Evolutionary conservation across 2,329 filamentous ascomycete species (phyloP).

Genomic region (Sporothrix humicola): DNA sequence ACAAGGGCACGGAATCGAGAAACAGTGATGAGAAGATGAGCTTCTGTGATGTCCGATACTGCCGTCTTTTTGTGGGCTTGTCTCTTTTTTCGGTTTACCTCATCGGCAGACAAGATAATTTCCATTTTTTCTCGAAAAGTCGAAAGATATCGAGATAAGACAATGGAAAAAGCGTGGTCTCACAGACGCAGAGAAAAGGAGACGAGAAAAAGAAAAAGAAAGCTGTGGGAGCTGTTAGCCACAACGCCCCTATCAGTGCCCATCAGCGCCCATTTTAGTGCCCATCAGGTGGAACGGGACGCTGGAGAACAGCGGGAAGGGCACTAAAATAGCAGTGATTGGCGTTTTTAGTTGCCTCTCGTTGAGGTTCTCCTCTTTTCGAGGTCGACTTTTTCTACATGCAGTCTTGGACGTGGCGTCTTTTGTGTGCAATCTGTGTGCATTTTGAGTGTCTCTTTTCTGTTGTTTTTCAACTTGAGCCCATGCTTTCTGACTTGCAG

Average conservation of each 20-base stretch:
- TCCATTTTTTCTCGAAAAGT: neutral
- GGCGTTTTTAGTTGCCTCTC: neutral
- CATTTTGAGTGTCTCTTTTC: too few species aligned
- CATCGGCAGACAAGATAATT: neutral
- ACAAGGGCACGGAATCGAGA: neutral
- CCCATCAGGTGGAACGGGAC: neutral
- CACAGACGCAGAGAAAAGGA: neutral
- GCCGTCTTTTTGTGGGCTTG: neutral
- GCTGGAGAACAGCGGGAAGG: neutral
- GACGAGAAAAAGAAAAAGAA: too few species aligned
- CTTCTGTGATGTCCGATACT: neutral
- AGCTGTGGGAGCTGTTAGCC: too few species aligned
- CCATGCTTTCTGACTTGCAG: conserved; percentile 21
- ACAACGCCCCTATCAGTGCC: neutral
- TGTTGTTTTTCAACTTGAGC: conserved; percentile 6
- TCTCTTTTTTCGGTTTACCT: neutral
- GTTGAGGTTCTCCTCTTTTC: neutral
- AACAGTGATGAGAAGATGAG: neutral
- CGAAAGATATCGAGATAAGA: neutral
- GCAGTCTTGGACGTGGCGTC: neutral
- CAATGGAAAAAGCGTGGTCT: conserved; percentile 14
- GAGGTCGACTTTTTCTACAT: conserved; percentile 15
- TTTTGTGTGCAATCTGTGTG: neutral
- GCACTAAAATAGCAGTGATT: conserved; percentile 12
- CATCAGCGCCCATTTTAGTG: neutral